Base-by-base conservation (phyloP, 768 basidiomycete species). In the Dentipellis sp. region DNA sequence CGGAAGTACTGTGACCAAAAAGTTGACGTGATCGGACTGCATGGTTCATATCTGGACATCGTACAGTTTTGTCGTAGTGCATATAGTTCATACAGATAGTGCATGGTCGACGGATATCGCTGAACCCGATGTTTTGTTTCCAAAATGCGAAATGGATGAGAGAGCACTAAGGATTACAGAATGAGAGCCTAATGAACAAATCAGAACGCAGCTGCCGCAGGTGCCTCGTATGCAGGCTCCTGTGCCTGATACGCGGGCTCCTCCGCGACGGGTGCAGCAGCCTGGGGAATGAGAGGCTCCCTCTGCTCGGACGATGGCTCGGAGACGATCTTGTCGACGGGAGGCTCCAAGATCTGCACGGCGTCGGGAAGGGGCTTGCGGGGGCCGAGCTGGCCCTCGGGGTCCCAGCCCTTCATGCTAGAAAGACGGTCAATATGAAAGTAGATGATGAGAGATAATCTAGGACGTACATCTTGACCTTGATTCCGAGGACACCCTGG, bases 401-500 rank as follows among this genome's bases (percentile, higher is more conserved):
- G 92, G 72, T 99, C 97, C 71, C 78, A 87, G 52, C 87, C 91
- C 75, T 95, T 94, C 97, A 99, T 99, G 74, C 94, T 95, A 64
- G 48, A 60, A 22, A 42, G 35, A 52, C 56, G 11, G 21, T 66
- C 47, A 45, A 45, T 45, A 45, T 9, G 2, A 6, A 7, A 45
- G n/a, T n/a, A 45, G 3, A 3, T 29, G 3, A 29, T 3, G 29
- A 29, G 3, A 42, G 9, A 14, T 22, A 51, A 10, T 17, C 51
- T 36, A 17, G 35, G 19, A 69, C 83, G 60, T 68, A 94, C 94
- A 98, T 99, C 78, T 98, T 99, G 68, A 99, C 97, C 75, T 99
- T 99, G 82, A 99, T 97, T 68, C 97, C 97, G 60, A 99, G 83
- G 52, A 99, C 97, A 84, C 97, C 97, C 72, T 99, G 97, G 65